Evolutionary conservation across 1,139 yeast species (phyloP).

Genomic region (Saccharomyces hybrid): DNA sequence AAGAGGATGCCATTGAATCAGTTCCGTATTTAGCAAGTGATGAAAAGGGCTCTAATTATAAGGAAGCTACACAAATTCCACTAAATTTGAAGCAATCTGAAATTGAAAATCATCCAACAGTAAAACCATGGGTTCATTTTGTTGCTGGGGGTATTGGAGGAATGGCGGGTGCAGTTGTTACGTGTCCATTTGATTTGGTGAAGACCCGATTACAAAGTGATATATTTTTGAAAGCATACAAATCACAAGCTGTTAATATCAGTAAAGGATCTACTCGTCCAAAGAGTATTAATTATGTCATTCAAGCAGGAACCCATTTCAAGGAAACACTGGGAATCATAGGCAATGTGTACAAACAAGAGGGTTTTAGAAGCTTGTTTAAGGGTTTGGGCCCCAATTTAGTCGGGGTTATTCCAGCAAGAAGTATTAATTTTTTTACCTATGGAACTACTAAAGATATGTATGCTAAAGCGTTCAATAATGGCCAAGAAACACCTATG

Average conservation of each 20-base stretch:
- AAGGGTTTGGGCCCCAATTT: constrained; percentile 94
- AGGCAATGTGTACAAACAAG: constrained; percentile 56
- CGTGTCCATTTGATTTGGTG: constrained; percentile 94
- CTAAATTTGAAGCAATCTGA: constrained; percentile 7
- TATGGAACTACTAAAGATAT: constrained; percentile 86
- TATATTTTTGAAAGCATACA: constrained; percentile 36
- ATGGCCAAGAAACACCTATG: constrained; percentile 75
- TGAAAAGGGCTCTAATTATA: constrained; percentile 40
- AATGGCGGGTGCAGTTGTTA: constrained; percentile 91
- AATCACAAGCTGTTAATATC: constrained; percentile 16
- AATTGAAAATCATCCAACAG: constrained; percentile 25
- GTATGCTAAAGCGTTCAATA: constrained; percentile 53
- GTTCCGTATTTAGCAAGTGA: constrained; percentile 61
- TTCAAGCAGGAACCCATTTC: constrained; percentile 58
- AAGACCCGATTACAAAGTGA: constrained; percentile 93
- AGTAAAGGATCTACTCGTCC: constrained; percentile 5
- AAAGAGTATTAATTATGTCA: constrained; percentile 25
- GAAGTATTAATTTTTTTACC: constrained; percentile 93
- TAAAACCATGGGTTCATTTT: constrained; percentile 89
- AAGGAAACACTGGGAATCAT: constrained; percentile 74
- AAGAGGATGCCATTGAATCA: constrained; percentile 50
- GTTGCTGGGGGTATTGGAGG: constrained; percentile 99
- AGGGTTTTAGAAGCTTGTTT: constrained; percentile 81
- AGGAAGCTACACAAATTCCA: constrained; percentile 17
- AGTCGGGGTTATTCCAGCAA: constrained; percentile 97